Evolutionary conservation across 805 yeast genomes (phyloP).

Genomic region (Cyberlindnera sargentensis): DNA sequence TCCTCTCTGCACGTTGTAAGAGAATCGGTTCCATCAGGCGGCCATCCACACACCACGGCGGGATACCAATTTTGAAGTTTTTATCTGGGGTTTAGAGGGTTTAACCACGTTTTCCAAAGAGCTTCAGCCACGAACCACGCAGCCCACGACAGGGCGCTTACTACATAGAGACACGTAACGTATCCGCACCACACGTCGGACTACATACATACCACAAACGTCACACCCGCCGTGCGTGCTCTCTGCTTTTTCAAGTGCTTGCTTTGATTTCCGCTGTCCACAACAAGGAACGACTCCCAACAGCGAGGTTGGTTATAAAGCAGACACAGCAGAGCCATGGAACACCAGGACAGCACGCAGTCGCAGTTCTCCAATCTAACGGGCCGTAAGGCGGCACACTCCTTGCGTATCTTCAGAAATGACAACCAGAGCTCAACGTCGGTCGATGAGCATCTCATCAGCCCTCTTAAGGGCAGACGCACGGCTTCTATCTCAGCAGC

Average conservation of each 20-base stretch:
- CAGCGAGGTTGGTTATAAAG: too few species aligned
- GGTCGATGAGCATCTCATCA: constrained; percentile 2
- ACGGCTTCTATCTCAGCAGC: constrained; percentile 6
- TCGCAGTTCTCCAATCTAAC: constrained; percentile 21
- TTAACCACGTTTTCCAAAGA: constrained; percentile 8
- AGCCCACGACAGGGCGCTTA: too few species aligned
- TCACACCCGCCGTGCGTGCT: too few species aligned
- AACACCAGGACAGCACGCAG: background rate
- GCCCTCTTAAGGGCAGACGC: constrained; percentile 1
- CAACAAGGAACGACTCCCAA: too few species aligned
- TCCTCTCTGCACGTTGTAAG: too few species aligned
- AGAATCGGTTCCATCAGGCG: too few species aligned
- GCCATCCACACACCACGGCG: background rate
- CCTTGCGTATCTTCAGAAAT: constrained; percentile 44
- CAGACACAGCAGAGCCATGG: background rate
- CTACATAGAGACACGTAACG: too few species aligned
- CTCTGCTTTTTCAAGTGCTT: too few species aligned
- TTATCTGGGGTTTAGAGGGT: constrained; percentile 1
- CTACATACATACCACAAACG: too few species aligned
- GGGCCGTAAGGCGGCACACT: constrained; percentile 53
- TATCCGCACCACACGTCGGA: too few species aligned
- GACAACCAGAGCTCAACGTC: constrained; percentile 20
- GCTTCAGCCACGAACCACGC: background rate
- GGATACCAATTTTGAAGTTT: background rate
- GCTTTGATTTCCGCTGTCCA: too few species aligned